Base-by-base conservation (phyloP, 1,284 basidiomycete genomes). In the Trichosporon asahii region DNA sequence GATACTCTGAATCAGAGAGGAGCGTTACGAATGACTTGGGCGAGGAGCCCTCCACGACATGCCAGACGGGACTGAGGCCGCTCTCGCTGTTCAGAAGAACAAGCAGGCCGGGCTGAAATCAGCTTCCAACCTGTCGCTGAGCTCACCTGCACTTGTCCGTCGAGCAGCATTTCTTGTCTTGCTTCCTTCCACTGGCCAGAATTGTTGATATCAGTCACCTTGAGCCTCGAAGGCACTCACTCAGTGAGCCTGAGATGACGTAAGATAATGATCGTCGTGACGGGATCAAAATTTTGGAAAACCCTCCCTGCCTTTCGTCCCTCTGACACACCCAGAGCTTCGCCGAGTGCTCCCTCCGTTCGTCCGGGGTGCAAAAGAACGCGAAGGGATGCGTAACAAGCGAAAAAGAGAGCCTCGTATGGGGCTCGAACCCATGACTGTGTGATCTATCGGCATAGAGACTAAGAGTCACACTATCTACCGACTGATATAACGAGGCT, bases 61-160 rank as follows among this genome's bases (percentile, higher is more conserved):
- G 82, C 82, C 91, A 94, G 0, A 94, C 82, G 12, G 86, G 84
- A 33, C 80, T 93, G 82, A 73, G 90, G 0, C 64, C 87, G 14
- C 88, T 88, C 1, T 90, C 90, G 0, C 91, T 92, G 9, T 91
- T 93, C 77, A 94, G 91, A 15, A 95, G 80, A 12, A 90, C 91
- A 33, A 94, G 83, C 18, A 89, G 79, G 23, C 87, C 84, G 0
- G 91, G 89, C 79, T 93, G 90, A 6, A 25, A 49, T 60, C 29
- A 69, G 35, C 12, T 18, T 25, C 11, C 9, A 18, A 23, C 2
- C 40, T 18, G 31, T 5, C 23, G 14, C n/a, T n/a, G 27, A 57
- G 18, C 75, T 37, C 55, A 77, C 77, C 67, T 79, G 78, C 0
- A 78, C 68, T 0, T 70, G 64, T 3, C 72, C 72, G 0, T 75